phyloP scores from a whole-genome alignment of 179 eudicot genomes.

The Amaranthus tricolor region DNA sequence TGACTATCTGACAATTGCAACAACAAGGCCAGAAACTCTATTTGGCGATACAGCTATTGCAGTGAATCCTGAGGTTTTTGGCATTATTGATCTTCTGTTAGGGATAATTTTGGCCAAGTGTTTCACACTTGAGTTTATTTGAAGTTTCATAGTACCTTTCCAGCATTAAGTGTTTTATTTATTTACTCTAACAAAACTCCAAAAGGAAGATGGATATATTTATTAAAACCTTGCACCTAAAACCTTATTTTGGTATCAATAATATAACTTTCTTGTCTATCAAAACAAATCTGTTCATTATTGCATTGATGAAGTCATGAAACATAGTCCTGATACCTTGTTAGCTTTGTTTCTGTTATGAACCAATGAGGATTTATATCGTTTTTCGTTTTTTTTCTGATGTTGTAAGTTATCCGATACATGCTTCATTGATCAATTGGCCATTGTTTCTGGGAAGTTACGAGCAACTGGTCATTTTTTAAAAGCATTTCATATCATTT shows the following conservation, averaged over 20 bases:
- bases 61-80: slow-evolving; percentile 81
- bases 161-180: background rate
- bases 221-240: background rate
- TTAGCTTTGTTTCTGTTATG: background rate
- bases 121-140: slow-evolving; percentile 2
- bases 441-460: too few species aligned
- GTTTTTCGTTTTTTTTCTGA: background rate
- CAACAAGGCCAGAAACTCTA: slow-evolving; percentile 95
- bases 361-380: background rate
- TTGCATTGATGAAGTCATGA: background rate
- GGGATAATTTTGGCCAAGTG: background rate
- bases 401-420: too few species aligned
- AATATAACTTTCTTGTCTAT: background rate
- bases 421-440: too few species aligned
- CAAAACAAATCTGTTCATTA: background rate
- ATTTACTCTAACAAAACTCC: background rate
- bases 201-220: background rate
- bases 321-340: background rate
- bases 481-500: too few species aligned
- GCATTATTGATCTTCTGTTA: background rate
- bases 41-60: slow-evolving; percentile 97
- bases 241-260: background rate
- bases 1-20: slow-evolving; percentile 90
- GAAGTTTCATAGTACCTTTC: background rate
- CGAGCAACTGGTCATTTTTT: too few species aligned